Base-by-base conservation (phyloP, 2,329 filamentous ascomycete species). In the Monosporascus sp. region DNA sequence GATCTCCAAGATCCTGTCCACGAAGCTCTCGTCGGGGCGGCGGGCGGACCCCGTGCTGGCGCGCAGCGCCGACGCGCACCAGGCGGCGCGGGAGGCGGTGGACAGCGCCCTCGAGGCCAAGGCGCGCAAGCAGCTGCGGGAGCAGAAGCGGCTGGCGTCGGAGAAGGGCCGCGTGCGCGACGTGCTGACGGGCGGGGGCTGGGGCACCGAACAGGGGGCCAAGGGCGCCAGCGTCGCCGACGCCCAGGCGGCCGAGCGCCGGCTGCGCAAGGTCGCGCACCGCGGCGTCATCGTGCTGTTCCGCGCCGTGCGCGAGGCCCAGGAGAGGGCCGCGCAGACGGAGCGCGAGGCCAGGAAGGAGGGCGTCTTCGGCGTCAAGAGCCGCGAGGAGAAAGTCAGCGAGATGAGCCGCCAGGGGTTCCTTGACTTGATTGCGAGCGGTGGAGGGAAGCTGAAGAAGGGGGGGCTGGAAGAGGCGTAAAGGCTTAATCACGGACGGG, bases 361-460 rank as follows among this genome's bases (percentile, higher is more conserved):
- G 56, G 89, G 91, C 3, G 77, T 95, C 0, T 81, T 96, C 35
- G 93, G 93, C 2, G 84, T 91, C 65, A 82, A 81, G 57, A 84
- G 88, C 70, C 84, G 91, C 60, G 88, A 95, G 72, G 91, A 95
- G 73, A 91, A 88, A 75, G 79, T 96, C 50, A 94, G 90, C 60
- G 92, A 97, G 78, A 94, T 99, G 86, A 96, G 88, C 70, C 95
- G 96, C 76, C 89, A 97, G 74, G 92, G 93, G 0, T 99, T 97
- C 74, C 72, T 99, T 70, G 93, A 97, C 57, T 74, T 97, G 70
- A 96, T 99, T 68, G 82, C 83, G 4, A 81, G 79, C 2, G 81
- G 82, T 20, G 82, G 83, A 11, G 81, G 82, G 1, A 76, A 75
- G 22, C 59, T 84, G 61, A 85, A 83, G 64, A 84, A 82, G 71